Evolutionary conservation across 306 rosid genomes (phyloP), one percentile per base, ranked within the genome.

Genomic region (Arachis hypogaea): DNA sequence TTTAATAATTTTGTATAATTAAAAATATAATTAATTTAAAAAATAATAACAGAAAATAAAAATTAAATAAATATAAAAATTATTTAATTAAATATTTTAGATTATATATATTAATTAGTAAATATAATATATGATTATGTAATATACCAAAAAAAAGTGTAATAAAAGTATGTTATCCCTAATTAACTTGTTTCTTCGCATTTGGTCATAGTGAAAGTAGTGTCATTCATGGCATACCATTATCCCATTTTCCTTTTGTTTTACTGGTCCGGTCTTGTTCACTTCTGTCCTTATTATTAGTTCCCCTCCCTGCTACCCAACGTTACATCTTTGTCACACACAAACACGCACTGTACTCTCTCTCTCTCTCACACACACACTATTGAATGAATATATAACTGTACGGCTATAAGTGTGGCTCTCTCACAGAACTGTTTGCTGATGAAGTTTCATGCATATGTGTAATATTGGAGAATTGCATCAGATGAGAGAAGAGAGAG

Each of bases 261-360:
- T 76, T 74, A 79, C 65, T 68, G 77, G 76, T 54, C 61, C 49
- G 73, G 64, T 77, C 79, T 75, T 77, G 80, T 74, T 85, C 81
- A 78, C 80, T 75, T 63, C 63, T 80, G 72, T 82, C 84, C 84
- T 81, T 77, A 73, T 76, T 80, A 77, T 72, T 76, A 33, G 38
- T 2, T 33, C 38, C 38, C 38, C 76, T 82, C 60, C 72, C 86
- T 80, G 86, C 80, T 66, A 71, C 74, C 77, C 66, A 71, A 80
- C 77, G 87, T 85, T 83, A 82, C 90, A 89, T 89, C 96, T 82
- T 80, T 89, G 82, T 89, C 92, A 83, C 80, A 73, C 84, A 73
- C 76, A 71, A 7, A 77, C 71, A 70, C 72, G 30, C 36, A 33
- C 77, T 29, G 69, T 62, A 33, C 77, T 58, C 80, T 73, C 76